Percentiles rank a stretch among this genome's conserved stretches.
Evolutionary conservation across 305 asterid genomes (phyloP).

Genomic region (Rubia peregrina): DNA sequence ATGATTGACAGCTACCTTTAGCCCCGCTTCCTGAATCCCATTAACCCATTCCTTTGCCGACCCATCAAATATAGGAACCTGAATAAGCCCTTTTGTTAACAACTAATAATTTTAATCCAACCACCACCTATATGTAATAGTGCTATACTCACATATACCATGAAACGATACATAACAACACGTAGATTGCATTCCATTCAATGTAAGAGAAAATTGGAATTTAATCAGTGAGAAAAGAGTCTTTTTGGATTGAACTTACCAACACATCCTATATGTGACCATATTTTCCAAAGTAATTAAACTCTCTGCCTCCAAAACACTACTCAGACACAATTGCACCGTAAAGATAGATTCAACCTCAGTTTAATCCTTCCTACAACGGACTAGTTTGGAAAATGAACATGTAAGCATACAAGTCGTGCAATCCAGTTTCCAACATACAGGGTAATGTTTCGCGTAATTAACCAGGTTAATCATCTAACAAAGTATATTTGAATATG

Average conservation of each 20-base stretch:
- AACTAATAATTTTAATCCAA: conserved; percentile 4
- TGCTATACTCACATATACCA: neutral
- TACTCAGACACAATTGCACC: neutral
- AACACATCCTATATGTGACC: neutral
- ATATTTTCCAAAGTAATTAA: neutral
- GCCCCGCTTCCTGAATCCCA: conserved; percentile 66
- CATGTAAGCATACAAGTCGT: neutral
- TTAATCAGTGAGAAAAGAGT: neutral
- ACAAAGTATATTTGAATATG: neutral
- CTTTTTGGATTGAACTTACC: neutral
- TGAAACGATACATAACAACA: neutral
- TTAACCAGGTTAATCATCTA: neutral
- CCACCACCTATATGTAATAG: neutral
- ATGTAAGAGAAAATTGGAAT: neutral
- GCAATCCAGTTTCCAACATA: neutral
- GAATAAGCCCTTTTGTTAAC: conserved; percentile 22
- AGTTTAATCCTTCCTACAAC: neutral
- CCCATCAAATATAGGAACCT: conserved; percentile 97
- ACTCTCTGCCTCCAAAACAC: neutral
- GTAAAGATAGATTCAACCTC: conserved; percentile 1
- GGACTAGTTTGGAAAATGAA: neutral
- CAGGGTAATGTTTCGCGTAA: neutral
- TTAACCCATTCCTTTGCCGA: conserved; percentile 91
- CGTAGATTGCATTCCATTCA: neutral
- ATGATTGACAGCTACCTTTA: conserved; percentile 52